A percentile compares a stretch with the other conserved stretches of the same genome.
Evolutionary conservation across 441 rosid genomes (phyloP).

Genomic region (Pelargonium myrrhifolium): DNA sequence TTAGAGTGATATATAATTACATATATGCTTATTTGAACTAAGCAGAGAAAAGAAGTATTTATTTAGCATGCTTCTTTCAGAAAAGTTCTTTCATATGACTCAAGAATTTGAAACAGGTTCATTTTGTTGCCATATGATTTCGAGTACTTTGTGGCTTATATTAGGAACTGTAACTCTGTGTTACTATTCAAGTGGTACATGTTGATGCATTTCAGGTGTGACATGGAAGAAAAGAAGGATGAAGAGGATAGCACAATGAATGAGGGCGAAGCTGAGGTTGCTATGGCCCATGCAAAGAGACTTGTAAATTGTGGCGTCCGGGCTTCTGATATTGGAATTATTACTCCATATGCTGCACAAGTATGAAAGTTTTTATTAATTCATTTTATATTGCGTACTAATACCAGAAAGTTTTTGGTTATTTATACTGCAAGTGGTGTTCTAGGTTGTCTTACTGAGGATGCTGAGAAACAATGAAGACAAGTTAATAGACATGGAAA

Average conservation of each 20-base stretch:
- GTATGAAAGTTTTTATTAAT: constrained; percentile 23
- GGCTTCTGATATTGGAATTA: constrained; percentile 81
- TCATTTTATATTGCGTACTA: background rate
- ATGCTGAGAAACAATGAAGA: constrained; percentile 62
- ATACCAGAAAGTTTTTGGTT: constrained; percentile 17
- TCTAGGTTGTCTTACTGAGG: constrained; percentile 68
- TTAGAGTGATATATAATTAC: background rate
- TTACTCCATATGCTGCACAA: constrained; percentile 96
- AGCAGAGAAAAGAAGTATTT: background rate
- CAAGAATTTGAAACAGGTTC: background rate
- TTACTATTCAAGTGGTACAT: constrained; percentile 12
- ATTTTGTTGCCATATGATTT: background rate
- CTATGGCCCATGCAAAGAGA: constrained; percentile 84
- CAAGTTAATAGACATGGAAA: constrained; percentile 70
- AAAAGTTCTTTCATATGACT: background rate
- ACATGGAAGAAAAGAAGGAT: constrained; percentile 98
- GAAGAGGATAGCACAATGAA: constrained; percentile 94
- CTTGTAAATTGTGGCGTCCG: constrained; percentile 64
- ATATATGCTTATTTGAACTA: background rate
- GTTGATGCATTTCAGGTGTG: constrained; percentile 49
- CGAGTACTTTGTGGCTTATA: background rate
- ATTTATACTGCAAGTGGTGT: constrained; percentile 9
- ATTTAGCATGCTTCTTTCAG: constrained; percentile 3
- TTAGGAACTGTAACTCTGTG: background rate
- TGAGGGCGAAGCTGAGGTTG: constrained; percentile 95